Conservation (phyloP, 2,329 filamentous ascomycete genomes). For the Colletotrichum endophyticum region DNA sequence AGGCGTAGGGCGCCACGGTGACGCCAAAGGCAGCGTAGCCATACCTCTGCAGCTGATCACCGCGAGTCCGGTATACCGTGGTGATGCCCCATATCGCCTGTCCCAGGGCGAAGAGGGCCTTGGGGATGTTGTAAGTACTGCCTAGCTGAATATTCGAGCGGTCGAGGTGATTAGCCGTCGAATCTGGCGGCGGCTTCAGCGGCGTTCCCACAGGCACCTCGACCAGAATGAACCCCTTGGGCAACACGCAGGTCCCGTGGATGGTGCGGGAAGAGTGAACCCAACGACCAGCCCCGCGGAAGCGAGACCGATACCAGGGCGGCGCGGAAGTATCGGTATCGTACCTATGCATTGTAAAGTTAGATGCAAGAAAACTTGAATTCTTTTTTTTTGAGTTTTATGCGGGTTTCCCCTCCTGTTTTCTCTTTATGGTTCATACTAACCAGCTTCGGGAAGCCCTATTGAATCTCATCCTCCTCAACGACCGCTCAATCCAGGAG, state of each 20-base stretch:
- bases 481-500: constrained; percentile 7
- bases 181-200: constrained; percentile 16
- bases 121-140: constrained; percentile 23
- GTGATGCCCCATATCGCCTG: constrained; percentile 25
- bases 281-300: constrained; percentile 12
- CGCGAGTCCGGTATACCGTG: constrained; percentile 27
- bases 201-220: constrained; percentile 17
- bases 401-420: neutral
- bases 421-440: neutral
- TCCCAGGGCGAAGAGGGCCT: constrained; percentile 20
- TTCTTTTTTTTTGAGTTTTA: neutral
- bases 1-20: constrained; percentile 30
- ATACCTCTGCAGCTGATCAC: constrained; percentile 27
- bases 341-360: constrained; percentile 7
- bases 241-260: constrained; percentile 8
- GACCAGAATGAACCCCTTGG: constrained; percentile 15
- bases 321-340: neutral
- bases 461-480: constrained; percentile 11
- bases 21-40: constrained; percentile 36
- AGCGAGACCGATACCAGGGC: constrained; percentile 3
- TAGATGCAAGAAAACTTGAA: neutral
- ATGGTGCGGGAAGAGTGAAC: constrained; percentile 17
- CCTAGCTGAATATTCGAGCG: constrained; percentile 9
- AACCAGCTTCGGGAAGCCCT: constrained; percentile 10
- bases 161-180: neutral